Conservation (phyloP, 2,329 filamentous ascomycete genomes). For the Onygenales sp. region DNA sequence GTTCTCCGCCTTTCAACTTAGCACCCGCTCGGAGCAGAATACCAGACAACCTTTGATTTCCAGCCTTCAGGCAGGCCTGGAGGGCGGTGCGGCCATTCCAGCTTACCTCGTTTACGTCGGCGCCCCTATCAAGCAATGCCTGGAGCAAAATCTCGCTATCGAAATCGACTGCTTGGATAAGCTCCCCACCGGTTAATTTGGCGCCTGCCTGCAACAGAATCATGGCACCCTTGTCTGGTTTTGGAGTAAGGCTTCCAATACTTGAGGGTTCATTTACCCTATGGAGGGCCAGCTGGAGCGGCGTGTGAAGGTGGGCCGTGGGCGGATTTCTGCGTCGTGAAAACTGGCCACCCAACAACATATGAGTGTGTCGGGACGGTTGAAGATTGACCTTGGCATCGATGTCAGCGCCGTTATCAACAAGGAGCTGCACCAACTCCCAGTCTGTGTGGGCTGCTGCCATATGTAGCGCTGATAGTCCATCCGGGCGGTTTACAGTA, state of each 20-base stretch:
- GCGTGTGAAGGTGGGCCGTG: neutral
- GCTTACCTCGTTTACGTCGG: neutral
- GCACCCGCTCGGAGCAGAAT: neutral
- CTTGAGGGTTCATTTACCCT: too few relatives aligned
- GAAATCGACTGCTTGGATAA: neutral
- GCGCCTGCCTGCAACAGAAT: neutral
- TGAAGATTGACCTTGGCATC: neutral
- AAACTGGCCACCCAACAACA: neutral
- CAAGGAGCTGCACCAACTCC: neutral
- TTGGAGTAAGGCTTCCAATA: neutral
- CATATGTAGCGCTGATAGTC: conserved; percentile 3
- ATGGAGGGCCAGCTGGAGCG: neutral
- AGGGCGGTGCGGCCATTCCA: neutral
- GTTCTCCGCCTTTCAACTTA: neutral
- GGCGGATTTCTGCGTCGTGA: too few relatives aligned
- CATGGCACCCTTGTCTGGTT: neutral
- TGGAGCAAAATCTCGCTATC: neutral
- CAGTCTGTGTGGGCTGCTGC: neutral
- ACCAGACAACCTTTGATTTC: neutral
- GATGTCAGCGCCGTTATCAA: neutral
- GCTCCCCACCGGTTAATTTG: neutral
- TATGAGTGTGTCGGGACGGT: neutral
- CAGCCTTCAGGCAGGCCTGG: neutral
- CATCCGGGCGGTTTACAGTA: neutral
- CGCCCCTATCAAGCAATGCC: neutral